Evolutionary conservation across 2,329 filamentous ascomycete genomes (phyloP).

Genomic region (Hirsutella thompsonii): DNA sequence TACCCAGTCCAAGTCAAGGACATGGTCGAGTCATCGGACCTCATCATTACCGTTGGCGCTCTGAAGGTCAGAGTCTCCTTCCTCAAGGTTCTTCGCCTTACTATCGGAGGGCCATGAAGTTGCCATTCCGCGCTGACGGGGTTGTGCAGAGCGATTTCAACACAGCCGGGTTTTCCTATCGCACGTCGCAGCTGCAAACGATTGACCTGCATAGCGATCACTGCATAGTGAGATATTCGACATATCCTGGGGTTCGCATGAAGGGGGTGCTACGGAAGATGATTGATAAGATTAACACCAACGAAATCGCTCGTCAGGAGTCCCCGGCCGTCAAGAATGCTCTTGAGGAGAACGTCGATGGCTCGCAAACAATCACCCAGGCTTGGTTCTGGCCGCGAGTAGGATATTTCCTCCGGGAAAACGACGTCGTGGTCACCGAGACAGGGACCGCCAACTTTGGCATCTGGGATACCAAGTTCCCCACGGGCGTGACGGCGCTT

Average conservation of each 20-base stretch:
- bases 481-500: conserved; percentile 62
- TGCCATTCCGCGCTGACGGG: neutral
- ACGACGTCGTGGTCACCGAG: conserved; percentile 74
- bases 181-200: conserved; percentile 61
- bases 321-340: conserved; percentile 42
- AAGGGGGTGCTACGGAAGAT: conserved; percentile 64
- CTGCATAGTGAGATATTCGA: conserved; percentile 62
- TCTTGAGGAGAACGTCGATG: conserved; percentile 25
- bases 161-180: conserved; percentile 71
- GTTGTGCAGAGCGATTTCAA: conserved; percentile 57
- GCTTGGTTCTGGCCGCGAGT: conserved; percentile 68
- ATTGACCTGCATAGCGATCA: conserved; percentile 71
- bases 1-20: conserved; percentile 48
- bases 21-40: conserved; percentile 54
- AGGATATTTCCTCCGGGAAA: conserved; percentile 55
- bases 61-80: conserved; percentile 29
- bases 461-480: conserved; percentile 76
- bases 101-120: neutral
- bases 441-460: conserved; percentile 84
- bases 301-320: conserved; percentile 41
- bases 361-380: conserved; percentile 44
- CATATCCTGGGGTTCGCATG: conserved; percentile 69
- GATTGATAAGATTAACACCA: conserved; percentile 42
- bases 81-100: neutral
- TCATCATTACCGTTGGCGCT: conserved; percentile 57